Evolutionary conservation across 495 filamentous ascomycete species (phyloP), one percentile per base, ranked within the genome.

Genomic region (Podospora fimiseda): DNA sequence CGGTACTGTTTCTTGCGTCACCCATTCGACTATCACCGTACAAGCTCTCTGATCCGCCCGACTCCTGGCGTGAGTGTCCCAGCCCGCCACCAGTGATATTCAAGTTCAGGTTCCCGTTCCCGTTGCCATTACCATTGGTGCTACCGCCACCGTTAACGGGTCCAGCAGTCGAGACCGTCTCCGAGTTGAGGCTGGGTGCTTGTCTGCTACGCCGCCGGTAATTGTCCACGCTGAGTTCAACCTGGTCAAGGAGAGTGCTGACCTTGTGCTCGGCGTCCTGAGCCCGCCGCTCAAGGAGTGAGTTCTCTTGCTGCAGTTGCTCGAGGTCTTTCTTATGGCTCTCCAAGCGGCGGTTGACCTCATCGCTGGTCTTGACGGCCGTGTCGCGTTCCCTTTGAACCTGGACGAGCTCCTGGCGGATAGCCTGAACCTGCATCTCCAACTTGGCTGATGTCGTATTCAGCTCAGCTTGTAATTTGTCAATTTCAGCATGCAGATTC

Each of bases 211-310:
- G 90, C 43, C 93, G 85, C 42, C 93, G 87, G 68, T 95, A 96
- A 61, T 92, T 93, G 67, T 92, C 91, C 14, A 99, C 93, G 2
- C 89, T 94, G 13, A 81, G 81, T 62, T 91, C 91, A 24, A 99
- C 89, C 61, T 96, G 92, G 65, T 97, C 90, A 21, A 99, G 80
- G 18, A 97, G 81, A 64, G 95, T 81, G 38, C 86, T 87, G 43
- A 97, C 94, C 60, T 92, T 94, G 41, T 89, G 81, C 71, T 99
- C 93, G 11, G 93, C 93, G 62, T 96, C 91, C 24, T 83, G 73
- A 9, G 91, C 92, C 36, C 92, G 84, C 21, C 75, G 76, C 61
- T 96, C 93, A 1, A 97, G 79, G 48, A 83, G 67, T 0, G 67
- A 68, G 60, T 97, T 96, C 63, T 96, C 89, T 40, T 81, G 74